Evolutionary conservation across 768 basidiomycete genomes (phyloP), one percentile per base, ranked within the genome.

Genomic region (Xanthoconium stramineum): DNA sequence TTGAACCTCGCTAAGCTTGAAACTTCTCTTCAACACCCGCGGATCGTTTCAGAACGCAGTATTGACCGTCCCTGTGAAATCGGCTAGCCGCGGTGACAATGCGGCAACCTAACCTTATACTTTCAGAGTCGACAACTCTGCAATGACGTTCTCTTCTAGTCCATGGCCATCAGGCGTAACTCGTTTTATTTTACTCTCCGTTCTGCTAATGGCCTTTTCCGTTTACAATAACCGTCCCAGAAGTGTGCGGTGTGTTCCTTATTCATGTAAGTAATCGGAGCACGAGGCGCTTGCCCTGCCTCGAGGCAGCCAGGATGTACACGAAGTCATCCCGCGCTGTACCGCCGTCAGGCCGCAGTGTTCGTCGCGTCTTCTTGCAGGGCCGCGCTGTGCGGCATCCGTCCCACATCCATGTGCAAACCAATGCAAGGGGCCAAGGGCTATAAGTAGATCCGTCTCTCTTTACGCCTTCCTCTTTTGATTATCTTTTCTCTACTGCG

Each of bases 361-460:
- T 40, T 4, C 38, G 32, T 32, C 50, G 45, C 35, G 30, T 51
- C 48, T 19, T 38, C 53, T 40, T 29, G 51, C 36, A 29, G 50
- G 17, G 44, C 63, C 56, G 56, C 51, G 56, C 53, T 57, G 66
- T 52, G 61, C 43, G 40, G 24, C 39, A 43, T 63, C 53, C 63
- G 17, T 48, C 62, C 55, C 52, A 14, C 20, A 53, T 57, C 63
- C 66, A 58, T 52, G 65, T 30, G 50, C 48, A 55, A 28, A 37
- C 40, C 30, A 32, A 45, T 42, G n/a, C 47, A 24, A 24, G 24
- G 24, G 24, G 24, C 24, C 24, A 28, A 40, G 17, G 50, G 44
- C 19, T 65, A 68, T 61, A 67, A 68, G 61, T 36, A 63, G 45
- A 15, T 46, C 54, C 35, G 12, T 12, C 48, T 30, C 28, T 45